Base-by-base conservation (phyloP, 139 green algal species). In the Tetradesmus lagerheimii region DNA sequence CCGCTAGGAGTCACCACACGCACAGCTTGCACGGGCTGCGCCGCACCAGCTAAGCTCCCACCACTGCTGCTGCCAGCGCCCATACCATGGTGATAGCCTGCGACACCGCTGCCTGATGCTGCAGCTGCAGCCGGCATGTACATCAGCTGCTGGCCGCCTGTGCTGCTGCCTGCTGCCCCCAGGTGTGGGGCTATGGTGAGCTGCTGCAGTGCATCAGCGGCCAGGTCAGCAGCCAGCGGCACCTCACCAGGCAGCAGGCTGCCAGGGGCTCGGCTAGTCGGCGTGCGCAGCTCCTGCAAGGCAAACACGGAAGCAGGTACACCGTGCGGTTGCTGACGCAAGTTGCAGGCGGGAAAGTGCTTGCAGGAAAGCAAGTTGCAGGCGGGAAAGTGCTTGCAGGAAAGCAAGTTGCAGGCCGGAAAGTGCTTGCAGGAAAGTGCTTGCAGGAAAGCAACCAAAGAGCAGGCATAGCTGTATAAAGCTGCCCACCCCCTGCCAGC, bases 211-310 rank as follows among this genome's bases (percentile, higher is more conserved):
- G 82, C 31, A 31, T 43, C 82, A 25, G 82, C 82, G 29, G 82
- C 82, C 53, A 78, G 20, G 20, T 50, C 57, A 50, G 34, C 82
- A 15, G 34, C 35, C 20, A 53, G 18, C 2, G 31, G 35, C 34
- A 78, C 9, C 27, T 78, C 34, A 15, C 16, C 82, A 35, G 35
- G n/a, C 2, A 79, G 29, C 71, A 38, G 71, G 53, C 25, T 35
- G 53, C 53, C 76, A 15, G 76, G 27, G 12, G 16, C 18, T 1
- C 27, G 76, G n/a, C 15, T 82, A 20, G 8, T 62, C 29, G 82
- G 82, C 57, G 37, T 87, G 15, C 83, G 71, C 64, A 88, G 83
- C 83, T 88, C 83, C 29, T 62, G n/a, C 57, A 71, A 31, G 57
- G 57, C 57, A 71, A 20, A 62, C 47, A 62, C 6, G n/a, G 12